A percentile compares a stretch with the other conserved stretches of the same genome.
These are phyloP conservation scores for Patellifolia procumbens DNA, from an alignment of 179 eudicot genomes.

Conservation along the genomic window DNA sequence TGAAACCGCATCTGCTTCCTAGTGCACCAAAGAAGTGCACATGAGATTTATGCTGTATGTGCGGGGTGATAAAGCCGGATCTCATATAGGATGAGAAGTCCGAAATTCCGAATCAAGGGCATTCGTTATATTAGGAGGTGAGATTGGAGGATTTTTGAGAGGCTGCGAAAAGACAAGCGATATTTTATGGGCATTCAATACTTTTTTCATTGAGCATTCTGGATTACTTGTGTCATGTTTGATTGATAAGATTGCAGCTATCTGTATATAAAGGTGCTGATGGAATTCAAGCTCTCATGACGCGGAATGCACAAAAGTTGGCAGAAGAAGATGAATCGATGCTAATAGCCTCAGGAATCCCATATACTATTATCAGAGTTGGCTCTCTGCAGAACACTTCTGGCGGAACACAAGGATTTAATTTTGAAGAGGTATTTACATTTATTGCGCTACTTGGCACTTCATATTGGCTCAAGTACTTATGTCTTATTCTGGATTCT, in stretches of 20 bases:
- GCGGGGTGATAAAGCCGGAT: no score
- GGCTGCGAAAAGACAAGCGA: no score
- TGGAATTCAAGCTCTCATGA: constrained; percentile 84
- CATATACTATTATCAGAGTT: constrained; percentile 76
- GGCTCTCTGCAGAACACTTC: constrained; percentile 64
- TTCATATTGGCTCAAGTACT: no score
- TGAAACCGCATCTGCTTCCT: no score
- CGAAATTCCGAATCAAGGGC: no score
- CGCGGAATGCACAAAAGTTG: constrained; percentile 62
- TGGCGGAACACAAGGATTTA: constrained; percentile 83
- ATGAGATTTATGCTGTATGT: no score
- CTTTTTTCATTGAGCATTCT: not conserved
- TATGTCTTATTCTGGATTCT: no score
- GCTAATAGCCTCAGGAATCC: constrained; percentile 57
- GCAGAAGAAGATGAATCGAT: constrained; percentile 77
- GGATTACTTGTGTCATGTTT: constrained; percentile 32
- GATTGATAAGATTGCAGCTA: constrained; percentile 75
- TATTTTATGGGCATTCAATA: no score
- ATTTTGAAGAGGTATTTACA: constrained; percentile 63
- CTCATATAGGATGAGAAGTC: no score
- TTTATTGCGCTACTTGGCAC: not conserved
- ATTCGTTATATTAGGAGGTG: no score
- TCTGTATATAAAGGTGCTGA: constrained; percentile 77
- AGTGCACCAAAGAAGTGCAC: no score
- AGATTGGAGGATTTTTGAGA: no score